Evolutionary conservation across 2,329 filamentous ascomycete genomes (phyloP).

Genomic region (Alternaria sp.): DNA sequence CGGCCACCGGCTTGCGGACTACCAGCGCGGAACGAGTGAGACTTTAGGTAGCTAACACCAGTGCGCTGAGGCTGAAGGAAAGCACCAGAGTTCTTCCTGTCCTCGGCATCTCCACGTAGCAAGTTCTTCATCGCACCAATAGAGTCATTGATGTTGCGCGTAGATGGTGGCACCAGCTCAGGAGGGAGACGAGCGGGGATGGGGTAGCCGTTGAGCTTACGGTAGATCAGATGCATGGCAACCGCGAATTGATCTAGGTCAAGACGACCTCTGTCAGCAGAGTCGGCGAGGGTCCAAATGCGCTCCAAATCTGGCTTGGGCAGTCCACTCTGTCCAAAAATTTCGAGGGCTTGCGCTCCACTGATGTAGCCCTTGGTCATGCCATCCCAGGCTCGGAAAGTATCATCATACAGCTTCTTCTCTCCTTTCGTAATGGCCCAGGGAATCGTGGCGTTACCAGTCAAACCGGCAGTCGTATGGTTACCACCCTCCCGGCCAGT

Average conservation of each 20-base stretch:
- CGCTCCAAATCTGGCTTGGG: slow-evolving; percentile 89
- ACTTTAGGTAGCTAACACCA: slow-evolving; percentile 98
- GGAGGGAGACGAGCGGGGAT: slow-evolving; percentile 86
- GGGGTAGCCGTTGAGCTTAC: slow-evolving; percentile 95
- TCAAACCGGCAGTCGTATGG: slow-evolving; percentile 85
- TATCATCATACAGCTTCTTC: slow-evolving; percentile 93
- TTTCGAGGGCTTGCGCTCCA: slow-evolving; percentile 93
- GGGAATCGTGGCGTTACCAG: slow-evolving; percentile 93
- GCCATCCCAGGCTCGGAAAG: slow-evolving; percentile 97
- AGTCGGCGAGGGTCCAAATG: slow-evolving; percentile 94
- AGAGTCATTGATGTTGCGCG: slow-evolving; percentile 89
- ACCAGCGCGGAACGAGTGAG: slow-evolving; percentile 83
- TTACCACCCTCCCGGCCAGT: slow-evolving; percentile 81
- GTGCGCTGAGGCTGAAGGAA: slow-evolving; percentile 93
- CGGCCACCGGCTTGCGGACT: slow-evolving; percentile 68
- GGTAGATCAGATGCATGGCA: slow-evolving; percentile 98
- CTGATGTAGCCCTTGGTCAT: slow-evolving; percentile 91
- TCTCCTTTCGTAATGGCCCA: slow-evolving; percentile 99
- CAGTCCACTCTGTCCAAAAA: slow-evolving; percentile 94
- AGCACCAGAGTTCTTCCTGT: slow-evolving; percentile 87
- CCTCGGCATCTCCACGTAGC: slow-evolving; percentile 87
- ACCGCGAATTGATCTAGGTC: slow-evolving; percentile 98
- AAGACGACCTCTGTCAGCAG: slow-evolving; percentile 90
- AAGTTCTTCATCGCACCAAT: slow-evolving; percentile 93
- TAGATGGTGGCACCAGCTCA: slow-evolving; percentile 93